Evolutionary conservation across 164 flowering plant genomes (phyloP), one percentile per base, ranked within the genome.

Genomic region (Annona squamosa): DNA sequence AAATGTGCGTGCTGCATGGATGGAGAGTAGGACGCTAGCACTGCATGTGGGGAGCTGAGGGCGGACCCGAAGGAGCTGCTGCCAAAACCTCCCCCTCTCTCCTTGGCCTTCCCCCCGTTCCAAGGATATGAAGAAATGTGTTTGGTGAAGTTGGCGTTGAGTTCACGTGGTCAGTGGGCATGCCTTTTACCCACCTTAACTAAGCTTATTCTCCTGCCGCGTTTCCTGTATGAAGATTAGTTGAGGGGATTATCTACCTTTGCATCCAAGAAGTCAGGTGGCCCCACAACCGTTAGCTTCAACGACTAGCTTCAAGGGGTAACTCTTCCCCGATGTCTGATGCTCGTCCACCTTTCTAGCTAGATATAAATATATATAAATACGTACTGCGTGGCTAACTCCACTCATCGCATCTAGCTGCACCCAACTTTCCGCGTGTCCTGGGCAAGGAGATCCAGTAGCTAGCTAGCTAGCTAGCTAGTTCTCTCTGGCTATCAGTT

Each of bases 241-340:
- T 66, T 66, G 68, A 66, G 68, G 68, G 68, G 68, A 66, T 66
- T 13, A 66, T 66, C 68, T 66, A 66, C 42, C 68, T 66, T 43
- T 26, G 37, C 16, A 13, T 12, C 48, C 68, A 43, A 6, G 46
- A 4, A n/a, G 45, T 66, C 3, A 66, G 17, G 37, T 19, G 67
- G 37, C 19, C 68, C 42, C 68, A 46, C 42, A 66, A 66, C 68
- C 68, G 16, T 66, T 66, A 44, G 43, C 1, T 66, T 13, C 68
- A 66, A 43, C 68, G 17, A 66, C 45, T 65, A 3, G 12, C 68
- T 63, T 63, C 41, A 63, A 13, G 26, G 37, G 37, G 37, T 26
- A 26, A 26, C 37, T 26, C 37, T 26, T 26, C 37, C 37, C 37
- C 37, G 37, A 26, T 26, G 37, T 26, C 37, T 26, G 37, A 26